A percentile compares a stretch with the other conserved stretches of the same genome.
phyloP scores from a whole-genome alignment of 129 eudicot species.

The Smallanthus sonchifolius region DNA sequence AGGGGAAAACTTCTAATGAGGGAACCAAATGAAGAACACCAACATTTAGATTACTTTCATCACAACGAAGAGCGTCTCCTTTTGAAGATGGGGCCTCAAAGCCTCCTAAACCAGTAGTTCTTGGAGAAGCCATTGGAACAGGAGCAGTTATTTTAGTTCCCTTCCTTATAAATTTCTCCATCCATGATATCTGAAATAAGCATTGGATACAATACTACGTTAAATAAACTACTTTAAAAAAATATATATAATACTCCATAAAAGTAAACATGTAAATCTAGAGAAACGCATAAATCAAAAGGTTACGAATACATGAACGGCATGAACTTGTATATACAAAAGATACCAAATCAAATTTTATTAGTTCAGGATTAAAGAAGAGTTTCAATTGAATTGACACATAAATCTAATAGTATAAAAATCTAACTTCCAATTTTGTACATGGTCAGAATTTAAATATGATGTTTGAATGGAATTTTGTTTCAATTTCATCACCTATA shows the following conservation, averaged over 20 bases:
- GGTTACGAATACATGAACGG: background rate
- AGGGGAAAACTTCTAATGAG: conserved; percentile 84
- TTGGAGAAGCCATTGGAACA: conserved; percentile 85
- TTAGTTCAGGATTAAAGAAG: background rate
- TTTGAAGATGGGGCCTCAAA: conserved; percentile 91
- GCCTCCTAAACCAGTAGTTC: conserved; percentile 97
- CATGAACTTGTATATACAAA: background rate
- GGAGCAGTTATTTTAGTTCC: conserved; percentile 98
- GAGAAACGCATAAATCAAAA: conserved; percentile 15
- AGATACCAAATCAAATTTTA: background rate
- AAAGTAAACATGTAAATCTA: background rate
- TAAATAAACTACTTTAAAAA: conserved; percentile 2
- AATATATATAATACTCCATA: background rate
- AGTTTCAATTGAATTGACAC: background rate
- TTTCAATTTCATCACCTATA: background rate
- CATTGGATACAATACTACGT: background rate
- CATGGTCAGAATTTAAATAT: background rate
- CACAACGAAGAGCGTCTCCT: conserved; percentile 73
- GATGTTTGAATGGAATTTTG: background rate
- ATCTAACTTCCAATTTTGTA: background rate
- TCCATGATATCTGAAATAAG: conserved; percentile 91
- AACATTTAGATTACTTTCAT: conserved; percentile 88
- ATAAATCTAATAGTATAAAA: background rate
- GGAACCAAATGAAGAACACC: conserved; percentile 96
- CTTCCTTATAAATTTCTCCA: conserved; percentile 89